phyloP scores from a whole-genome alignment of 73 alveolate genomes.

The Loxodes magnus region DNA sequence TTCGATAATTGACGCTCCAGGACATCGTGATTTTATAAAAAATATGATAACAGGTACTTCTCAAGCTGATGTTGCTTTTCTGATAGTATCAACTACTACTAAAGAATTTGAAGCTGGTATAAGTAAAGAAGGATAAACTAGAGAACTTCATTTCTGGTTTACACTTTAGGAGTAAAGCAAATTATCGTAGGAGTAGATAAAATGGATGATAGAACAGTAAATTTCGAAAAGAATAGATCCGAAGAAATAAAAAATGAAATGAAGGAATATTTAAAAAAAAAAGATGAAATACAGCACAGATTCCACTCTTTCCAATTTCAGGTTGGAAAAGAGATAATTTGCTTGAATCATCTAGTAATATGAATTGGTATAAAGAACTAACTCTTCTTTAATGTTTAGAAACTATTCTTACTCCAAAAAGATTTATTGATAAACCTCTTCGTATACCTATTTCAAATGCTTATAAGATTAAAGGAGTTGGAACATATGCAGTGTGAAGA shows the following conservation, averaged over 20 bases:
- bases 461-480: constrained; percentile 88
- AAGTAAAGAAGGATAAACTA: no score
- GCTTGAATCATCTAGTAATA: constrained; percentile 35
- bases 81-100: no score
- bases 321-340: constrained; percentile 56
- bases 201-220: constrained; percentile 56
- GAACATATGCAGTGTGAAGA: constrained; percentile 91
- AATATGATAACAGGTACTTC: constrained; percentile 51
- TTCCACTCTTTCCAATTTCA: constrained; percentile 55
- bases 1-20: constrained; percentile 51
- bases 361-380: no score
- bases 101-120: constrained; percentile 52
- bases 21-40: no score
- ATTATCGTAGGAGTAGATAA: constrained; percentile 52
- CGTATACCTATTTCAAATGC: no score
- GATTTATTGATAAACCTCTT: no score
- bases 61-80: constrained; percentile 57
- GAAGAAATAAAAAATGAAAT: constrained; percentile 35
- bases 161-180: constrained; percentile 69
- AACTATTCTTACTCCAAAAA: constrained; percentile 71
- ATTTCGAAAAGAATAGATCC: constrained; percentile 37
- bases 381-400: constrained; percentile 81
- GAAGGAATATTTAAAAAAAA: constrained; percentile 49
- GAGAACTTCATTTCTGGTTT: constrained; percentile 51
- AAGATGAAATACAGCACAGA: constrained; percentile 51